phyloP scores from a whole-genome alignment of 2,329 filamentous ascomycete genomes.

The Xylaria sp. region DNA sequence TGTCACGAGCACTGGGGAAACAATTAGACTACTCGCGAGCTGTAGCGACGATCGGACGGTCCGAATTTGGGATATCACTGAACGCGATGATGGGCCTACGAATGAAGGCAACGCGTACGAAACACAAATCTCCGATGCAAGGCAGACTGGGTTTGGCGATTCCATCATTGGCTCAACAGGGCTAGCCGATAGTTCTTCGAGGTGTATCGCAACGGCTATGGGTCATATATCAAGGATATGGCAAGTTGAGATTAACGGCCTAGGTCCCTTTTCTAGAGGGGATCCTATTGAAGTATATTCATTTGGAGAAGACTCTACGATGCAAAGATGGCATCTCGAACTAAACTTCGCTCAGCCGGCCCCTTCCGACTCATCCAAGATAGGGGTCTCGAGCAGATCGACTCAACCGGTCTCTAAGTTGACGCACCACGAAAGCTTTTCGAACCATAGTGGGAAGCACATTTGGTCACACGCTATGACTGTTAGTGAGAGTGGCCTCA shows the following conservation, averaged over 20 bases:
- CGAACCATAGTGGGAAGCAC: constrained; percentile 85
- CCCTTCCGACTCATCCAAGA: background rate
- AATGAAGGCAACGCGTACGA: constrained; percentile 48
- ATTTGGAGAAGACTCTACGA: constrained; percentile 85
- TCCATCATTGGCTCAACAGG: constrained; percentile 47
- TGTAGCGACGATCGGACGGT: constrained; percentile 96
- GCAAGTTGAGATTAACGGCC: constrained; percentile 74
- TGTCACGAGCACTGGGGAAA: constrained; percentile 51
- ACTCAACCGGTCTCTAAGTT: constrained; percentile 51
- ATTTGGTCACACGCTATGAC: constrained; percentile 78
- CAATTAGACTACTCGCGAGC: constrained; percentile 78
- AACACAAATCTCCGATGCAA: constrained; percentile 50
- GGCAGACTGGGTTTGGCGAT: constrained; percentile 73
- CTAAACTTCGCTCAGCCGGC: constrained; percentile 44
- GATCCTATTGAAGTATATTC: constrained; percentile 70
- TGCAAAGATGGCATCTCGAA: constrained; percentile 74
- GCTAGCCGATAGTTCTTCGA: constrained; percentile 49
- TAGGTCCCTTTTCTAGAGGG: constrained; percentile 37
- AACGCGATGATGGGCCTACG: constrained; percentile 52
- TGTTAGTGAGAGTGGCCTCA: constrained; percentile 49
- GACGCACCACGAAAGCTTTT: constrained; percentile 64
- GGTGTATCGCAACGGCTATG: constrained; percentile 77
- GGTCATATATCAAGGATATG: constrained; percentile 92
- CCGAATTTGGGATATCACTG: constrained; percentile 84
- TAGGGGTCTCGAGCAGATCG: background rate